Evolutionary conservation across 371 early-diverging fungal genomes (phyloP), one percentile per base, ranked within the genome.

Genomic region (Syncephalis plumigaleata): DNA sequence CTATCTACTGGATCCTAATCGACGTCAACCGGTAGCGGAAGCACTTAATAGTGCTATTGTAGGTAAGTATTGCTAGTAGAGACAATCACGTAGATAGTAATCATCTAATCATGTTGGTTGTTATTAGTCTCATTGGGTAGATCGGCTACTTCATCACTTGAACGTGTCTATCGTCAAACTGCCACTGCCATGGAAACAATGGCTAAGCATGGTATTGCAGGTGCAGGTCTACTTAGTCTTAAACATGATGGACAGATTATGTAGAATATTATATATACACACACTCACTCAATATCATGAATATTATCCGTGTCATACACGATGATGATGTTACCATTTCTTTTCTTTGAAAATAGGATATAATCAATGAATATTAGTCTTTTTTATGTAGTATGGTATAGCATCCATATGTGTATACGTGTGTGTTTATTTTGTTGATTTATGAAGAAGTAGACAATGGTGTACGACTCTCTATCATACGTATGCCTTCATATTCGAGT

Each of bases 21-120:
- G 66, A 11, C 66, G 86, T 11, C 71, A 78, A 48, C 65, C 69
- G 20, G 67, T 86, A 15, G 87, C 84, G 4, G 68, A 68, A 20
- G 55, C 70, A 3, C 64, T 87, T 9, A 85, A 87, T 53, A 57
- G 64, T 36, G 84, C 83, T 8, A 80, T 90, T 38, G 61, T 84
- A 16, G 68, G 73, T 69, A 58, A 52, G 65, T n/a, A n/a, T 18
- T 15, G 24, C 22, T 37, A 9, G 4, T 27, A 25, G 0, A 39
- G 20, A 11, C 27, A 25, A 22, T 20, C 39, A 3, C 16, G 15
- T 46, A n/a, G 5, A 31, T 58, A 9, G 20, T 24, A 11, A 42
- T 18, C 17, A 18, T 22, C 17, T 36, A 23, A 16, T 42, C n/a
- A 5, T 18, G 16, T 38, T n/a, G 36, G 27, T n/a, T 21, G 11